Evolutionary conservation across 768 basidiomycete species (phyloP).

Genomic region (Rubroboletus satanas): DNA sequence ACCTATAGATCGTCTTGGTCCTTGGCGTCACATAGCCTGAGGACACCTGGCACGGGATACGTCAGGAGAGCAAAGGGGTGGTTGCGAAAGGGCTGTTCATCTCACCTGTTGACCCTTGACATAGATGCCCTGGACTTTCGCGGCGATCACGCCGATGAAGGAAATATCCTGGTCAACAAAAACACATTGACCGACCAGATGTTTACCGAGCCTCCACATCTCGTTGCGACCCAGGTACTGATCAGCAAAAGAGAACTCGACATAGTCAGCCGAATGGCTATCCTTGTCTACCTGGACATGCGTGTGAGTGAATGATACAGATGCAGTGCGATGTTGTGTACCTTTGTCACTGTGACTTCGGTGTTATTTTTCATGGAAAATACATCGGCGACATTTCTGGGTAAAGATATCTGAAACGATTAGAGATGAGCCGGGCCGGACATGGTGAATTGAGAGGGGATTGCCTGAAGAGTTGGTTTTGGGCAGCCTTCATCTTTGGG

Average conservation of each 20-base stretch:
- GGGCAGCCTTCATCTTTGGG: constrained; percentile 57
- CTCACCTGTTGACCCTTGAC: constrained; percentile 63
- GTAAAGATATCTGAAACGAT: constrained; percentile 62
- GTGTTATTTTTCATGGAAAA: constrained; percentile 69
- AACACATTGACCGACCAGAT: constrained; percentile 76
- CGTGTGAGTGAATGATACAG: constrained; percentile 13
- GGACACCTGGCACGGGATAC: constrained; percentile 50
- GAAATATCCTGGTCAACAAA: constrained; percentile 81
- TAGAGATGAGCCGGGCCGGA: not conserved
- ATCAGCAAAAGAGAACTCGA: constrained; percentile 91
- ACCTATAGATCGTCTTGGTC: constrained; percentile 89
- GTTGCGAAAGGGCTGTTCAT: not conserved
- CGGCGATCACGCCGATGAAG: constrained; percentile 78
- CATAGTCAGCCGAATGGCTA: constrained; percentile 62
- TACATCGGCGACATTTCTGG: constrained; percentile 65
- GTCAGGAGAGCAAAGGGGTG: not conserved
- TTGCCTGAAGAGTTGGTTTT: constrained; percentile 65
- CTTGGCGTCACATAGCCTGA: constrained; percentile 74
- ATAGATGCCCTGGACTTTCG: constrained; percentile 78
- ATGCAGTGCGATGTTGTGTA: constrained; percentile 14
- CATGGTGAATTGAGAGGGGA: not conserved
- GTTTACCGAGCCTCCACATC: constrained; percentile 91
- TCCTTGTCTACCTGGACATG: constrained; percentile 59
- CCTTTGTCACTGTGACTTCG: constrained; percentile 73
- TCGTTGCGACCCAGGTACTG: constrained; percentile 95